Evolutionary conservation across 805 yeast genomes (phyloP).

Genomic region (Debaryomyces prosopidis): DNA sequence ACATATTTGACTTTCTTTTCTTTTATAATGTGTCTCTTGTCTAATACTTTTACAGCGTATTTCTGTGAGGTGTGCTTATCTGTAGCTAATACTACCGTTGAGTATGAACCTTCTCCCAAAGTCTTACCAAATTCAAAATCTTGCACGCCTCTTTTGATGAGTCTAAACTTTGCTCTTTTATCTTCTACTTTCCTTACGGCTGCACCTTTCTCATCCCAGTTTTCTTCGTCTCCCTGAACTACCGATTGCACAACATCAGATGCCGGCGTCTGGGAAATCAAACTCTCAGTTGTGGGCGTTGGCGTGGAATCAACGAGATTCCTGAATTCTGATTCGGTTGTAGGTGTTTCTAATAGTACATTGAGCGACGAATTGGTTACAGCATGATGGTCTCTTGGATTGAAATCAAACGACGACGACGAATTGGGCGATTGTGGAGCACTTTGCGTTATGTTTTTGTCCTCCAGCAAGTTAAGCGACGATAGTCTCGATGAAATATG

Average conservation of each 20-base stretch:
- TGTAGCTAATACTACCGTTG: slow-evolving; percentile 46
- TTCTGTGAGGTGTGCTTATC: slow-evolving; percentile 52
- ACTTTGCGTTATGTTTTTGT: slow-evolving; percentile 15
- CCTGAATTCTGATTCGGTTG: slow-evolving; percentile 20
- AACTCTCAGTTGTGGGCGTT: not conserved
- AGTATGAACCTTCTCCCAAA: slow-evolving; percentile 48
- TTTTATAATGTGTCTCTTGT: slow-evolving; percentile 73
- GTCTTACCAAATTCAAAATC: slow-evolving; percentile 43
- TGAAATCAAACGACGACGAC: slow-evolving; percentile 33
- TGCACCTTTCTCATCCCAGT: slow-evolving; percentile 38
- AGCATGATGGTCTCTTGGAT: slow-evolving; percentile 17
- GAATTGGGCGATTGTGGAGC: slow-evolving; percentile 35
- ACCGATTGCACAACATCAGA: not conserved
- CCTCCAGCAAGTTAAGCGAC: slow-evolving; percentile 16
- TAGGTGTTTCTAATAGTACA: slow-evolving; percentile 33
- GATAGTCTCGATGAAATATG: slow-evolving; percentile 27
- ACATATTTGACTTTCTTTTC: slow-evolving; percentile 86
- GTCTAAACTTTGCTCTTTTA: slow-evolving; percentile 15
- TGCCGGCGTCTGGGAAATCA: not conserved
- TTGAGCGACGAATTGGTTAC: slow-evolving; percentile 37
- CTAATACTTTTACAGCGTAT: slow-evolving; percentile 77
- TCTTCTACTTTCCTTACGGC: slow-evolving; percentile 25
- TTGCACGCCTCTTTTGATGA: slow-evolving; percentile 36
- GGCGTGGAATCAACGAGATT: slow-evolving; percentile 15
- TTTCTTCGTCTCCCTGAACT: slow-evolving; percentile 13